Evolutionary conservation across 495 filamentous ascomycete genomes (phyloP).

Genomic region (Cercophora scortea): DNA sequence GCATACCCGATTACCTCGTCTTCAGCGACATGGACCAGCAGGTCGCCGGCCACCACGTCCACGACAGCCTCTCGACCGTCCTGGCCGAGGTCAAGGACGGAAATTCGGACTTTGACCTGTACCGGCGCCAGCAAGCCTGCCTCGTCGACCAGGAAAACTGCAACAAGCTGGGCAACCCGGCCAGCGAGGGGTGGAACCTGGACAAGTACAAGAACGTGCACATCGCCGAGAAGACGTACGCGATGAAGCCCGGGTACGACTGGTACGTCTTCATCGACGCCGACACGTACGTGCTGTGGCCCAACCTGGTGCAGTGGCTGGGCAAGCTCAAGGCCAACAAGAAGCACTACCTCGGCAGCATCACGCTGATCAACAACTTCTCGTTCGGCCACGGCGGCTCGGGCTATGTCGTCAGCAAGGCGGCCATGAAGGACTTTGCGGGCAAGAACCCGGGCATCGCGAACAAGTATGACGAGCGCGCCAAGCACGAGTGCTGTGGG

Average conservation of each 20-base stretch:
- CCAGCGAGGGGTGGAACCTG: slow-evolving; percentile 39
- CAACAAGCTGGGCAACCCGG: slow-evolving; percentile 23
- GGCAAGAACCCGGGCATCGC: slow-evolving; percentile 33
- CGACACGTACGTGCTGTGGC: slow-evolving; percentile 60
- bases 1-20: slow-evolving; percentile 45
- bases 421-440: slow-evolving; percentile 40
- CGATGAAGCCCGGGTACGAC: slow-evolving; percentile 41
- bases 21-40: slow-evolving; percentile 51
- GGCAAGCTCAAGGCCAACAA: slow-evolving; percentile 39
- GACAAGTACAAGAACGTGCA: slow-evolving; percentile 44
- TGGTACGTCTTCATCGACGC: slow-evolving; percentile 68
- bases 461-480: slow-evolving; percentile 44
- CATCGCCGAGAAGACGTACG: slow-evolving; percentile 34
- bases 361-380: slow-evolving; percentile 44
- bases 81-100: slow-evolving; percentile 19
- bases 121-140: slow-evolving; percentile 39
- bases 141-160: slow-evolving; percentile 32
- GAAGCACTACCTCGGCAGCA: slow-evolving; percentile 51
- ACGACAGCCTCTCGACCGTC: slow-evolving; percentile 46
- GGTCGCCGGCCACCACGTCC: slow-evolving; percentile 37
- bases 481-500: slow-evolving; percentile 56
- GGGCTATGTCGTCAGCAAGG: slow-evolving; percentile 56
- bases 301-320: slow-evolving; percentile 52
- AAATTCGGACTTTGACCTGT: slow-evolving; percentile 48
- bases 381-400: slow-evolving; percentile 62